Evolutionary conservation across 306 rosid species (phyloP).

Genomic region (Leucaena leucocephala): DNA sequence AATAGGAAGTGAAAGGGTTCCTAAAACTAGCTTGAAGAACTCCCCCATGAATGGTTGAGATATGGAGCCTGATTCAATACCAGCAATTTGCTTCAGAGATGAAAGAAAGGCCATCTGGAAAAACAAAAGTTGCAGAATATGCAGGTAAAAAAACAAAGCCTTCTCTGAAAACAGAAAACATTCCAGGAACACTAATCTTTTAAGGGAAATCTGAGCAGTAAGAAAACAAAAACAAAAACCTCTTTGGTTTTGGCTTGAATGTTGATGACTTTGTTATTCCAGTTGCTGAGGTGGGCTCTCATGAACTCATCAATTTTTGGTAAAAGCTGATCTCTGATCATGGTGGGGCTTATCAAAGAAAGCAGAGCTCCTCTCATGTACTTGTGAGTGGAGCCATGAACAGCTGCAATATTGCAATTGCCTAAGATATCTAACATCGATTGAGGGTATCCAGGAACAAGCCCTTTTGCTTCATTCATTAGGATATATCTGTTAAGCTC

Average conservation of each 20-base stretch:
- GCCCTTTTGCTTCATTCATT: slow-evolving; percentile 91
- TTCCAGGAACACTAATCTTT: neutral
- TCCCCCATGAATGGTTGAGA: slow-evolving; percentile 62
- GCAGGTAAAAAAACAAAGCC: neutral
- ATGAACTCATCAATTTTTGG: slow-evolving; percentile 85
- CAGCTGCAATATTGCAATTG: slow-evolving; percentile 90
- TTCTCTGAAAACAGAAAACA: neutral
- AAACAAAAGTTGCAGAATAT: neutral
- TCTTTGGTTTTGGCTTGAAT: slow-evolving; percentile 89
- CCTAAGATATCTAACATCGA: slow-evolving; percentile 96
- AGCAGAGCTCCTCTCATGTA: slow-evolving; percentile 89
- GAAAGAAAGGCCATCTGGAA: slow-evolving; percentile 88
- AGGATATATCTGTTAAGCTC: slow-evolving; percentile 85
- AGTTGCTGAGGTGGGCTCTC: slow-evolving; percentile 65
- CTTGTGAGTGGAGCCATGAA: slow-evolving; percentile 95
- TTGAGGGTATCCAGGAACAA: slow-evolving; percentile 93
- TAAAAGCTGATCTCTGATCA: slow-evolving; percentile 71
- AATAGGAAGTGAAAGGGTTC: slow-evolving; percentile 90
- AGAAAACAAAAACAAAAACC: slow-evolving; percentile 45
- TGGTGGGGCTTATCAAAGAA: slow-evolving; percentile 70
- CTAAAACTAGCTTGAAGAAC: slow-evolving; percentile 86
- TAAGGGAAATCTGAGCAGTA: neutral
- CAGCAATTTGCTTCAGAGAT: slow-evolving; percentile 81
- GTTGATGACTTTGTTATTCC: slow-evolving; percentile 70
- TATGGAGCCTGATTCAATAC: slow-evolving; percentile 60